Evolutionary conservation across 2,329 filamentous ascomycete genomes (phyloP).

Genomic region (Penicillium sp.): DNA sequence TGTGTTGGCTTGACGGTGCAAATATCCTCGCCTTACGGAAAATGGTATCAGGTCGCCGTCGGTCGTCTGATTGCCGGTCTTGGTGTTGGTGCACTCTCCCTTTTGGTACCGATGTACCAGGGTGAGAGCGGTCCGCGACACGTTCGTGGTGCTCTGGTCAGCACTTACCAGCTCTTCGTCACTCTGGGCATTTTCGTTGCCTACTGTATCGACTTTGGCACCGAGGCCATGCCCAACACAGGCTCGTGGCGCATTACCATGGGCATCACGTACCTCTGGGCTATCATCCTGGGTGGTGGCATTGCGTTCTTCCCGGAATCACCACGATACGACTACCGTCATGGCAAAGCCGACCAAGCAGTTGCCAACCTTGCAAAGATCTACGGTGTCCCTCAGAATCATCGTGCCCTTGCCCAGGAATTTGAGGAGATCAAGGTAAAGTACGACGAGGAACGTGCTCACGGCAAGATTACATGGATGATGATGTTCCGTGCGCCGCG

Average conservation of each 20-base stretch:
- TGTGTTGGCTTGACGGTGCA: constrained; percentile 41
- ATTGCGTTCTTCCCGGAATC: constrained; percentile 55
- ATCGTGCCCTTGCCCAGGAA: constrained; percentile 50
- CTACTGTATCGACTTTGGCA: constrained; percentile 46
- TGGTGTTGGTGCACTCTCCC: constrained; percentile 40
- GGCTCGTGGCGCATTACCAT: constrained; percentile 48
- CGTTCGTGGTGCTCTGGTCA: constrained; percentile 40
- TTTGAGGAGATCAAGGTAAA: constrained; percentile 55
- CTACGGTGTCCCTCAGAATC: constrained; percentile 52
- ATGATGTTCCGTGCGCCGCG: constrained; percentile 40
- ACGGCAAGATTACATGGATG: constrained; percentile 29
- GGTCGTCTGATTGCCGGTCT: constrained; percentile 43
- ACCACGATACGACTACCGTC: constrained; percentile 57
- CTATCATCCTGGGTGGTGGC: constrained; percentile 50
- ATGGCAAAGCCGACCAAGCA: constrained; percentile 50
- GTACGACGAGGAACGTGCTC: constrained; percentile 47
- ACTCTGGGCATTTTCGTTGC: constrained; percentile 45
- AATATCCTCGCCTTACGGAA: constrained; percentile 32
- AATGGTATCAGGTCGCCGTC: constrained; percentile 40
- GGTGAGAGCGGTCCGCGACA: constrained; percentile 43
- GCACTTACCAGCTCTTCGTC: constrained; percentile 47
- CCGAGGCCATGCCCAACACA: constrained; percentile 33
- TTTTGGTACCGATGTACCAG: constrained; percentile 46
- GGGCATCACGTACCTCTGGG: constrained; percentile 56
- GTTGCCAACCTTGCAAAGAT: constrained; percentile 50